Percentiles rank a stretch among this genome's conserved stretches.
Evolutionary conservation across 495 filamentous ascomycete species (phyloP).

Genomic region (Penicillium verhagenii): DNA sequence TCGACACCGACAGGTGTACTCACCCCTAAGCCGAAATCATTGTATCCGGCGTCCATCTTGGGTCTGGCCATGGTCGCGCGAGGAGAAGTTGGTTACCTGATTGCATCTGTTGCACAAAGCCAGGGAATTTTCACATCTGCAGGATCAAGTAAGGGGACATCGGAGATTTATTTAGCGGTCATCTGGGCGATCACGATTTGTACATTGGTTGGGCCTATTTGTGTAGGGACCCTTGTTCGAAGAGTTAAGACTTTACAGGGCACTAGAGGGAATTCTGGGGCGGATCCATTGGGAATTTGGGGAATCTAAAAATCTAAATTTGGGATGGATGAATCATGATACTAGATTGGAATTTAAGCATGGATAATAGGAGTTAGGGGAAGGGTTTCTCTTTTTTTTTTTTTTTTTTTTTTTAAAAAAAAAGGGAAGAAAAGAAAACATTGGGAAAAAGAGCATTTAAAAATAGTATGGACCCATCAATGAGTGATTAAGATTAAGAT

Average conservation of each 20-base stretch:
- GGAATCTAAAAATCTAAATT: constrained; percentile 33
- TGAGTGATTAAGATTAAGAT: too few relatives aligned
- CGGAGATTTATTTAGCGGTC: constrained; percentile 61
- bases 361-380: too few relatives aligned
- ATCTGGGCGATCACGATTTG: constrained; percentile 76
- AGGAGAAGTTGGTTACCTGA: constrained; percentile 78
- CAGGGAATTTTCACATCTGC: constrained; percentile 54
- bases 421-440: too few relatives aligned
- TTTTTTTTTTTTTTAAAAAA: too few relatives aligned
- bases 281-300: constrained; percentile 39
- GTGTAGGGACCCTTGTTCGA: constrained; percentile 60
- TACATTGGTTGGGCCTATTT: constrained; percentile 69
- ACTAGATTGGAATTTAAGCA: too few relatives aligned
- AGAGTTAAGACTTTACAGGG: constrained; percentile 42
- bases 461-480: too few relatives aligned
- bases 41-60: constrained; percentile 60
- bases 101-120: constrained; percentile 65
- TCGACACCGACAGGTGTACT: background rate
- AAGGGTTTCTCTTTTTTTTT: too few relatives aligned
- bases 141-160: constrained; percentile 14
- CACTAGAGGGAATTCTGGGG: constrained; percentile 16
- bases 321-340: background rate
- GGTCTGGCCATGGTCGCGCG: constrained; percentile 68
- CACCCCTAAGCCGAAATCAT: constrained; percentile 47
- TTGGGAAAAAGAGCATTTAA: too few relatives aligned